Base-by-base conservation (phyloP, 148 eudicot species). In the Diospyros kaki region DNA sequence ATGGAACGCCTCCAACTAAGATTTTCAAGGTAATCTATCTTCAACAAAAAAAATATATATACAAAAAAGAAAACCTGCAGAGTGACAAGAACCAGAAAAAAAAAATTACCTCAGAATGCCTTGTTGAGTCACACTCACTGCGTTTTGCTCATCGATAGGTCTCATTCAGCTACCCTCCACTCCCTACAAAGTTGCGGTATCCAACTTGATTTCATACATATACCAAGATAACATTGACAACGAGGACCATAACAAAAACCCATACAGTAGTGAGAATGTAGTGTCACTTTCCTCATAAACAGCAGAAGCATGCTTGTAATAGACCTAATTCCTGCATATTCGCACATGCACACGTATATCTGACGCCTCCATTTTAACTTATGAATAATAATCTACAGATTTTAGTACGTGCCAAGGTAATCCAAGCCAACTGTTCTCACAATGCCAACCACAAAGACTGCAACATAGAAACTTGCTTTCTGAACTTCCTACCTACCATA, bases 111-210 rank as follows among this genome's bases (percentile, higher is more conserved):
- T 17, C 3, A 1, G 15, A 48, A 39, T 39, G 28, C 7, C 14
- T 64, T 66, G 81, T 75, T 43, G 17, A 46, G 81, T 82, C 84
- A 75, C 66, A 2, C 38, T 82, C 84, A 71, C 75, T 50, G 69
- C 81, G 58, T 75, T 82, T 60, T 82, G 84, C 79, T 74, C 70
- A 45, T 50, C 55, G 77, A 78, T 1, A 42, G 18, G 77, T 82
- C 85, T 18, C 74, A 15, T 68, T 82, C 82, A 6, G 12, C n/a
- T 14, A 69, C 74, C 43, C 28, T 48, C 61, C 53, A 2, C 60
- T 4, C 41, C 48, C 5, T 13, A 6, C 1, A 14, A 13, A 64
- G 67, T 18, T 65, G 68, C 2, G 13, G 50, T 51, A 44, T 7
- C 56, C 42, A 39, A 38, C 41, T 72, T 17, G 28, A 71, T 71